Conservation (phyloP, 768 basidiomycete genomes). For the Rhizopogon roseolus region DNA sequence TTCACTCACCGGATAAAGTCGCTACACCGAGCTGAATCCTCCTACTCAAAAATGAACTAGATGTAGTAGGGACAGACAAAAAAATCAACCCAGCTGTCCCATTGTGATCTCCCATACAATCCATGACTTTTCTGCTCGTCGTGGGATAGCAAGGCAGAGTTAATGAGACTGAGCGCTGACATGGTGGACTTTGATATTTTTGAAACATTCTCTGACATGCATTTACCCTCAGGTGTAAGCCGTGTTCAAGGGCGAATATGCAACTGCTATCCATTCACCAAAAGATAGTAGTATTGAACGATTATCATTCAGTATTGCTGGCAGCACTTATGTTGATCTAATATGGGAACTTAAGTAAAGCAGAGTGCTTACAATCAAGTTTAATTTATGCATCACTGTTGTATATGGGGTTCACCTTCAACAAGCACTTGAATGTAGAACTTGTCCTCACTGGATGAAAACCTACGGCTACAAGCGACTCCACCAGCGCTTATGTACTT, state of each 20-base stretch:
- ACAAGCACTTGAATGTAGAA: no score
- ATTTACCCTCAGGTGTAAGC: neutral
- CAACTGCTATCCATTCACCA: no score
- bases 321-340: no score
- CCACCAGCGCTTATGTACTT: no score
- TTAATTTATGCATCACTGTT: neutral
- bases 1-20: constrained; percentile 48
- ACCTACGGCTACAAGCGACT: no score
- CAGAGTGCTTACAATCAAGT: no score
- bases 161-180: constrained; percentile 44
- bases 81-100: constrained; percentile 45
- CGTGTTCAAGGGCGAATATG: neutral
- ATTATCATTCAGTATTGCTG: no score
- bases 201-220: neutral
- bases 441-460: no score
- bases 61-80: constrained; percentile 60
- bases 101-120: constrained; percentile 48
- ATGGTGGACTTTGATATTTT: constrained; percentile 11
- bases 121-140: constrained; percentile 57
- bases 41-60: neutral
- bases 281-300: no score
- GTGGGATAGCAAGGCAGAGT: constrained; percentile 35
- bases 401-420: no score
- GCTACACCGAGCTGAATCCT: neutral
- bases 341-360: no score